These are phyloP conservation scores for Gossypium longicalyx DNA, from an alignment of 345 rosid genomes.

Conservation along the genomic window DNA sequence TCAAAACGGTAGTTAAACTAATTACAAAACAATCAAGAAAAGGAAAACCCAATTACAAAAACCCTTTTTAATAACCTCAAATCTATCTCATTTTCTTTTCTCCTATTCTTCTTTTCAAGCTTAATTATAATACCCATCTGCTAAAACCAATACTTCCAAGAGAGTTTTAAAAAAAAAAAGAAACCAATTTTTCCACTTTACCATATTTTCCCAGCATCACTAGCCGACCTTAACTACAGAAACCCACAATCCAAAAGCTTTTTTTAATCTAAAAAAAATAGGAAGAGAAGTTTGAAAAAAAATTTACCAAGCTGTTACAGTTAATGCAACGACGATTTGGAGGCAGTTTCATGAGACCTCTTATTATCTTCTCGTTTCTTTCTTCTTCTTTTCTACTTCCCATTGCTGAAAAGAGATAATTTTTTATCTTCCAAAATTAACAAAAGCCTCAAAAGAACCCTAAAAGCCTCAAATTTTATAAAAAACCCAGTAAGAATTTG, in stretches of 20 bases:
- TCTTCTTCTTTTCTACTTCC: conserved; percentile 91
- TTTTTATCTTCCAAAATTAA: conserved; percentile 2
- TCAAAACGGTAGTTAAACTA: background rate
- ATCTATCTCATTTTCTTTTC: background rate
- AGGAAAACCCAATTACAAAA: background rate
- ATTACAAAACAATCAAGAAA: background rate
- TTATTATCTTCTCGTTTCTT: conserved; percentile 85
- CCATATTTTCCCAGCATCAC: background rate
- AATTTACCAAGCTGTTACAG: conserved; percentile 82
- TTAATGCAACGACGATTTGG: conserved; percentile 96
- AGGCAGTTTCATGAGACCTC: conserved; percentile 98
- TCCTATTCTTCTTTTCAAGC: background rate
- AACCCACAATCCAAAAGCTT: background rate
- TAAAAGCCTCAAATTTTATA: background rate
- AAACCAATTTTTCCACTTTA: background rate
- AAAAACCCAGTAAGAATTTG: background rate
- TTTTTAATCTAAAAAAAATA: too few species aligned
- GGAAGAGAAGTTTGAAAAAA: background rate
- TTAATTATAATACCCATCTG: background rate
- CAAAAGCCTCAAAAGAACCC: conserved; percentile 14
- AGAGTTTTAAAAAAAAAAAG: background rate
- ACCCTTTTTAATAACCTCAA: background rate
- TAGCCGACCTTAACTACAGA: too few species aligned
- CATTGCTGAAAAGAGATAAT: conserved; percentile 40
- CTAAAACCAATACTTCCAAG: background rate